These are phyloP conservation scores for Colletotrichum destructivum DNA, from an alignment of 2,329 filamentous ascomycete genomes.

Conservation along the genomic window DNA sequence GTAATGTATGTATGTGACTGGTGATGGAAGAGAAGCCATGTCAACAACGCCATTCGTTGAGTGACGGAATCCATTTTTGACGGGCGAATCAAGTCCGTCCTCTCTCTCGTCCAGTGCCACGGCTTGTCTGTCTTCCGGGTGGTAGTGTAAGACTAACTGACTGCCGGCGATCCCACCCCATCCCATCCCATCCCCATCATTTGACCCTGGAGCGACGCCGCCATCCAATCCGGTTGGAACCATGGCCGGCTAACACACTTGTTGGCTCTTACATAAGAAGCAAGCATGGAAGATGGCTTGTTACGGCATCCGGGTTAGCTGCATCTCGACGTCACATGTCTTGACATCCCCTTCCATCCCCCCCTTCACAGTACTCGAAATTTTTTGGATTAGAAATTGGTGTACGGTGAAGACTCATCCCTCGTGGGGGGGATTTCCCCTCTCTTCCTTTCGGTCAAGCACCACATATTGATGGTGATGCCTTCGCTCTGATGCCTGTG, in stretches of 20 bases:
- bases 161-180: background rate
- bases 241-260: background rate
- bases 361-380: background rate
- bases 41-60: background rate
- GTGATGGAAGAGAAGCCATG: background rate
- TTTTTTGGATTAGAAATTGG: conserved; percentile 13
- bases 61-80: conserved; percentile 25
- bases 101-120: background rate
- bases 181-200: background rate
- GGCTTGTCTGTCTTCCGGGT: background rate
- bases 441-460: background rate
- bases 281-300: conserved; percentile 4
- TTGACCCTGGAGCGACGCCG: background rate
- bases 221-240: conserved; percentile 4
- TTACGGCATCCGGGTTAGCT: conserved; percentile 1
- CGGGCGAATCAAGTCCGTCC: conserved; percentile 5
- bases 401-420: background rate
- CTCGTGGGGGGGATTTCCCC: background rate
- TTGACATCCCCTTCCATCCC: background rate
- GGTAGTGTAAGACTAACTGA: background rate
- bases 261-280: conserved; percentile 2
- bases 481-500: background rate
- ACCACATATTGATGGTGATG: background rate
- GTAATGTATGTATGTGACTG: too few species aligned
- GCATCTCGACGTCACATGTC: conserved; percentile 31